Base-by-base conservation (phyloP, 2,329 filamentous ascomycete genomes). In the Diplodia sapinea region DNA sequence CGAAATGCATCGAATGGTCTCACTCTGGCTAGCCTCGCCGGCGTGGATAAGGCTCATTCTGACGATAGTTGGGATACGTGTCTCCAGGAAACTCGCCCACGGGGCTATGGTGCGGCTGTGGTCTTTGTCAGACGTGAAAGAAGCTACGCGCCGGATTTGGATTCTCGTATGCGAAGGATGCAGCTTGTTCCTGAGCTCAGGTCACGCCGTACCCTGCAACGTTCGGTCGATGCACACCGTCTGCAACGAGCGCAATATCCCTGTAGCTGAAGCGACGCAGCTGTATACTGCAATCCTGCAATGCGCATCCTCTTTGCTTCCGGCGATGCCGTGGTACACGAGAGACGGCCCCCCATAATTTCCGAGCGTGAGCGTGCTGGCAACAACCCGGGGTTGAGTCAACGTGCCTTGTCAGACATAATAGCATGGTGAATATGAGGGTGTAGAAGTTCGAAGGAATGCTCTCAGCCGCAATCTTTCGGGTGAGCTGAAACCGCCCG, bases 121-220 rank as follows among this genome's bases (percentile, higher is more conserved):
- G 23, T 61, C 56, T 61, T 61, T 61, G 56, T 62, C 57, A 62
- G 57, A 62, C 40, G 26, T 43, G 47, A 62, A 62, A 43, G 12
- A 59, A 43, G 23, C 55, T 59, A 38, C 4, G 36, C 13, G 57
- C 57, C 57, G 26, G 36, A 33, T 33, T 33, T 62, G 40, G 57
- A 26, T 49, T 13, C 26, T 62, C 40, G 57, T 50, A 20, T 62
- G 57, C 57, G 26, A 9, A 56, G 57, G 38, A 33, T 36, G 40
- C 57, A 49, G 13, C 40, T 7, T 26, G 57, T 62, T 33, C 40
- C 57, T 62, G 57, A 62, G 40, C 33, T 50, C 57, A 26, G 57
- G 43, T 33, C 57, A 50, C 31, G 40, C 57, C 40, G 38, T 33
- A 20, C 15, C 36, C 26, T 49, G 40, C 57, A 33, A 26, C 26